Base-by-base conservation (phyloP, 169 alveolate genomes). In the Cytauxzoon felis region DNA sequence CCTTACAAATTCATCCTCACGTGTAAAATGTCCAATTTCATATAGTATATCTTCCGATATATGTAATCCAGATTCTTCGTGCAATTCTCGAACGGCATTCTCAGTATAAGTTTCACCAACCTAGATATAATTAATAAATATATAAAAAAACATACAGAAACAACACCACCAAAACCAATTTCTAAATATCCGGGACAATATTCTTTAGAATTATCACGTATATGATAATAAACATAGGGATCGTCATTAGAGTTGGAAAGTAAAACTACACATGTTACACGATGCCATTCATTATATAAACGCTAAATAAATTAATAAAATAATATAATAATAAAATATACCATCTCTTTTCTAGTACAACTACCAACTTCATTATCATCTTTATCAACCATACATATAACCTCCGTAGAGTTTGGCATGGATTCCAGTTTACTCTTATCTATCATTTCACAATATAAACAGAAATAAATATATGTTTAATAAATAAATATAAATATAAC, bases 101-200 rank as follows among this genome's bases (percentile, higher is more conserved):
- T 58, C 60, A 23, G 78, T 21, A 60, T 49, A 76, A 23, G 42
- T 43, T 64, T 82, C 90, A 24, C 78, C 78, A 36, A 11, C 16
- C 56, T 48, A n/a, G 11, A 48, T 16, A 48, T 13, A 11, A 11
- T 11, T 11, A n/a, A 16, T 16, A 48, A 11, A 11, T 11, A 48
- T 11, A 24, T 11, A 13, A 9, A 48, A 16, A 48, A 11, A 6
- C 47, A 23, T 43, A 49, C 64, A 23, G 90, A 45, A n/a, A 82
- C 76, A 24, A 82, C 87, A 1, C 90, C 90, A 5, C 90, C 90
- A 65, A 82, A 82, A 3, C 80, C 82, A 19, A 82, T 38, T 33
- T 78, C 72, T 40, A 64, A 54, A 40, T 82, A 82, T n/a, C 85
- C 70, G 1, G 90, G 87, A 47, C 82, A 82, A 33, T 75, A 75